A percentile compares a stretch with the other conserved stretches of the same genome.
These are phyloP conservation scores for Sarocladium strictum DNA, from an alignment of 2,329 filamentous ascomycete species.

Conservation along the genomic window DNA sequence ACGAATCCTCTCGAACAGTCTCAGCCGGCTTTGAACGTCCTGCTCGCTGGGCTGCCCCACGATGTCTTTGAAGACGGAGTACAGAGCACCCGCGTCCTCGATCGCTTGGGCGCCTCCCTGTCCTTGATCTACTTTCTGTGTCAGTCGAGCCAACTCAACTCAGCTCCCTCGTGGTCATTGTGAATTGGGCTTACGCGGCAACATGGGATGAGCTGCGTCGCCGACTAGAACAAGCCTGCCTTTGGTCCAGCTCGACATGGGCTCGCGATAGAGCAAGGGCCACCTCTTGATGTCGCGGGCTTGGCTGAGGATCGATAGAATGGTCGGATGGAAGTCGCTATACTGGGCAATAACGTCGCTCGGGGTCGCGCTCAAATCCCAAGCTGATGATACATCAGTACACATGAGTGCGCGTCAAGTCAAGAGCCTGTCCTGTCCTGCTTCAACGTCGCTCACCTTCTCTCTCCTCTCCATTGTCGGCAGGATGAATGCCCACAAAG, in stretches of 20 bases:
- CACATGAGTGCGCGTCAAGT: too few relatives aligned
- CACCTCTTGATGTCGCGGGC: conserved; percentile 28
- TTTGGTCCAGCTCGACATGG: conserved; percentile 25
- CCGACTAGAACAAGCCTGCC: conserved; percentile 26
- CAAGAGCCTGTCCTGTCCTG: too few relatives aligned
- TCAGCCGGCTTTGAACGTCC: conserved; percentile 18
- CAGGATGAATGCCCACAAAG: conserved; percentile 26
- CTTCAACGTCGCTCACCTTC: too few relatives aligned
- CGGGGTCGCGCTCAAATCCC: conserved; percentile 18
- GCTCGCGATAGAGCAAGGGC: conserved; percentile 28
- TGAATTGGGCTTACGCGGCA: conserved; percentile 23
- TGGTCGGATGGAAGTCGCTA: background rate
- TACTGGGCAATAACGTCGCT: conserved; percentile 17
- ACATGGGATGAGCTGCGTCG: conserved; percentile 33
- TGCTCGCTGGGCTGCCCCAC: conserved; percentile 10
- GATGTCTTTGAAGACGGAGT: conserved; percentile 2
- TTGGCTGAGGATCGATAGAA: conserved; percentile 19
- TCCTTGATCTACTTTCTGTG: conserved; percentile 7
- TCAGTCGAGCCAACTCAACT: too few relatives aligned
- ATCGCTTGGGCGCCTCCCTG: conserved; percentile 12
- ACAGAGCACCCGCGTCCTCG: conserved; percentile 10
- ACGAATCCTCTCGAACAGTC: conserved; percentile 20
- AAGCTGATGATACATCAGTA: too few relatives aligned
- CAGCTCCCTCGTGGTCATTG: too few relatives aligned
- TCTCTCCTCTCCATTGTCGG: conserved; percentile 17